Conservation (phyloP, 1,284 basidiomycete species). For the Anthracocystis setariae region DNA sequence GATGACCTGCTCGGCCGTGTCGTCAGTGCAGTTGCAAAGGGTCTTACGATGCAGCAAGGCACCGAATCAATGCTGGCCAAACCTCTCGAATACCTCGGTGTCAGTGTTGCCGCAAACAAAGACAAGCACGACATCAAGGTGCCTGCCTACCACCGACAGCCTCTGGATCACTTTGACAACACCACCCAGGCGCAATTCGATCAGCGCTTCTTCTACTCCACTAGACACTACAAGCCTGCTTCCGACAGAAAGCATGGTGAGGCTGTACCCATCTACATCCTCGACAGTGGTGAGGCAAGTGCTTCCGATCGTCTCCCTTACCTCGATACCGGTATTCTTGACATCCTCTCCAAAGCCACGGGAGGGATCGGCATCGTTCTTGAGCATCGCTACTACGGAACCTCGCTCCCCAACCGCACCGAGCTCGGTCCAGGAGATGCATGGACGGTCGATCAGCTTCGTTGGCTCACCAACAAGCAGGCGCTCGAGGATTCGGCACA, state of each 20-base stretch:
- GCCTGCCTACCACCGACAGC: conserved; percentile 75
- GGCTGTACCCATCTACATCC: conserved; percentile 63
- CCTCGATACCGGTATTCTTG: conserved; percentile 76
- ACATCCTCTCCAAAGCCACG: conserved; percentile 83
- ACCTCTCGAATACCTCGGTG: conserved; percentile 18
- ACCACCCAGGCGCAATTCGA: conserved; percentile 69
- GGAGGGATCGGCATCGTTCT: conserved; percentile 85
- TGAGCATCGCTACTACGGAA: conserved; percentile 75
- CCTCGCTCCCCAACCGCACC: conserved; percentile 80
- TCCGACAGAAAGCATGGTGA: conserved; percentile 76
- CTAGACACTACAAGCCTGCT: conserved; percentile 82
- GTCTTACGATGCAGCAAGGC: conserved; percentile 23
- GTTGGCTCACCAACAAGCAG: conserved; percentile 88
- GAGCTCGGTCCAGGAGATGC: conserved; percentile 74
- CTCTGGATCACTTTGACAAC: conserved; percentile 76
- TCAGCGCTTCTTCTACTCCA: conserved; percentile 83
- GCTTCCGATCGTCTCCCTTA: conserved; percentile 58
- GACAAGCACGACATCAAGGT: conserved; percentile 38
- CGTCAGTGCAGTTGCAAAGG: conserved; percentile 12
- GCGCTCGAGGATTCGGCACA: conserved; percentile 89
- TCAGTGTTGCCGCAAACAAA: conserved; percentile 3
- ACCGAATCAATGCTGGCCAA: conserved; percentile 16
- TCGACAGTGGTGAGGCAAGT: conserved; percentile 68
- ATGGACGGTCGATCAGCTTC: conserved; percentile 70
- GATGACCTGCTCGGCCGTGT: conserved; percentile 10